phyloP scores from a whole-genome alignment of 306 rosid species.

The Elaeagnus macrophylla region DNA sequence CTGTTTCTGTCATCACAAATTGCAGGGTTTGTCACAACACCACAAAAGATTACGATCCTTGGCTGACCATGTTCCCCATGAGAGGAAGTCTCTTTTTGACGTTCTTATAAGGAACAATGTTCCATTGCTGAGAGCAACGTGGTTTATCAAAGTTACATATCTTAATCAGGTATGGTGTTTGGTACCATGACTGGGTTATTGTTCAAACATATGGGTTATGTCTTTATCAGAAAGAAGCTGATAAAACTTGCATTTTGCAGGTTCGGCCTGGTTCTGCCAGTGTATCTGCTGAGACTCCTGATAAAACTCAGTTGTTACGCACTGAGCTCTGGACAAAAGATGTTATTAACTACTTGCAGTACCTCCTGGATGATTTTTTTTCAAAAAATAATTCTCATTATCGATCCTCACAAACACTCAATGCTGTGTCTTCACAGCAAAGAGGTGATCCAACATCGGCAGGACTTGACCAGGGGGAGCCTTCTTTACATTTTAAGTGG shows the following conservation, averaged over 20 bases:
- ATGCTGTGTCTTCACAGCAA: conserved; percentile 50
- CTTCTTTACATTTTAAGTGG: conserved; percentile 86
- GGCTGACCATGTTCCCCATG: conserved; percentile 88
- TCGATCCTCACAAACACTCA: conserved; percentile 46
- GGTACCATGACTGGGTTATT: conserved; percentile 7
- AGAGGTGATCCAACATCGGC: conserved; percentile 44
- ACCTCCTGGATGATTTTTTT: conserved; percentile 65
- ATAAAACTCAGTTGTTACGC: conserved; percentile 73
- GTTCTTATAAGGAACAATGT: conserved; percentile 85
- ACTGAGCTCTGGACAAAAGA: conserved; percentile 89
- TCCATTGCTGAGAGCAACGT: conserved; percentile 89
- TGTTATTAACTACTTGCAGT: conserved; percentile 74
- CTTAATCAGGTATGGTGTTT: conserved; percentile 72
- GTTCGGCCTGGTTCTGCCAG: conserved; percentile 56
- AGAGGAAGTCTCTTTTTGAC: conserved; percentile 61
- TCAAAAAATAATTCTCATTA: conserved; percentile 51
- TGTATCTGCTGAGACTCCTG: conserved; percentile 55
- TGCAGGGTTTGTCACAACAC: conserved; percentile 87
- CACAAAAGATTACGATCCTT: conserved; percentile 72
- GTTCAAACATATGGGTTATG: conserved; percentile 6
- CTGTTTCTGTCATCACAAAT: conserved; percentile 8
- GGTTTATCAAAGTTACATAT: conserved; percentile 84
- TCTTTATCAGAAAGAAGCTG: conserved; percentile 22
- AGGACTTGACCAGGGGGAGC: conserved; percentile 53
- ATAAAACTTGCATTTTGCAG: conserved; percentile 45